A percentile compares a stretch with the other conserved stretches of the same genome.
phyloP scores from a whole-genome alignment of 179 eudicot genomes.

The Pouteria campechiana region DNA sequence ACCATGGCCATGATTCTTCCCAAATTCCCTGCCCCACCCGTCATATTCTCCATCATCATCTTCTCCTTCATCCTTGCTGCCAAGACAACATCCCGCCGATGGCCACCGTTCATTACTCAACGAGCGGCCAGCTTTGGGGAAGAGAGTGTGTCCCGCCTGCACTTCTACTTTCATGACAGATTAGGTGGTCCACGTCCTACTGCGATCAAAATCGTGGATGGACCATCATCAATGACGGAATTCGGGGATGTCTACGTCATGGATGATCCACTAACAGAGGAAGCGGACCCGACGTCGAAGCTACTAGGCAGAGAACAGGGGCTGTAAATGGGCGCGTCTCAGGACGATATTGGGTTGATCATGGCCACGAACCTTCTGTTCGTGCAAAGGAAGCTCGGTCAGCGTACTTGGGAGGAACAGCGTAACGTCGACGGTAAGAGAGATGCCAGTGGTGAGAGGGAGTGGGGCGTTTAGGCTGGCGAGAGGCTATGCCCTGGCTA shows the following conservation, averaged over 20 bases:
- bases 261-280: conserved; percentile 37
- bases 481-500: conserved; percentile 5
- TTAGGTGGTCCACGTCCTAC: conserved; percentile 30
- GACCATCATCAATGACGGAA: conserved; percentile 6
- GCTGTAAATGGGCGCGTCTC: too few relatives aligned
- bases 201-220: conserved; percentile 22
- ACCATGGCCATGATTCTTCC: too few relatives aligned
- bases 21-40: too few relatives aligned
- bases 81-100: too few relatives aligned
- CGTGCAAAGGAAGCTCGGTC: conserved; percentile 9
- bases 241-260: conserved; percentile 39
- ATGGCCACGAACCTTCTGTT: too few relatives aligned
- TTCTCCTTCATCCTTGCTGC: too few relatives aligned
- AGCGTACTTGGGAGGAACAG: conserved; percentile 2
- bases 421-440: conserved; percentile 1
- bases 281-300: conserved; percentile 35
- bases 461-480: conserved; percentile 7
- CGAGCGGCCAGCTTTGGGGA: too few relatives aligned
- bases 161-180: conserved; percentile 54
- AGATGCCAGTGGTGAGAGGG: conserved; percentile 11
- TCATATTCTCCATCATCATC: too few relatives aligned
- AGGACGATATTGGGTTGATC: too few relatives aligned
- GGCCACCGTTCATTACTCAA: too few relatives aligned
- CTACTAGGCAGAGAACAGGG: conserved; percentile 49
- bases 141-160: conserved; percentile 23